Conservation (phyloP, 768 basidiomycete species). For the Boletus reticulatus region DNA sequence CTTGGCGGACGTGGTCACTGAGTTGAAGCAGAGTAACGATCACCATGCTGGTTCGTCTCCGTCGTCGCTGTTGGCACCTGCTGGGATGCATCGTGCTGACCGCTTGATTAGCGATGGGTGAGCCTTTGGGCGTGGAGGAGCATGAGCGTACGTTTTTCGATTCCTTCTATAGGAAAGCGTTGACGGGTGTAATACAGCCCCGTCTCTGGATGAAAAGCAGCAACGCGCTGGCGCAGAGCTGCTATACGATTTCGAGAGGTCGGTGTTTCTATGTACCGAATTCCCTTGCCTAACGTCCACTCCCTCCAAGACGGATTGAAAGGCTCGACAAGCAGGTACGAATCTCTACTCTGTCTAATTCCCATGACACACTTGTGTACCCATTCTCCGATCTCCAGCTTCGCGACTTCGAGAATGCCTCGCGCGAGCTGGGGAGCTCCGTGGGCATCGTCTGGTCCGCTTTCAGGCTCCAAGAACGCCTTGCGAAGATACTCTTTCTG, state of each 20-base stretch:
- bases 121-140: constrained; percentile 37
- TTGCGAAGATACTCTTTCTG: constrained; percentile 46
- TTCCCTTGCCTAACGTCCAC: not conserved
- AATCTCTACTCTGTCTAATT: not conserved
- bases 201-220: constrained; percentile 45
- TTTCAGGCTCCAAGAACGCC: constrained; percentile 46
- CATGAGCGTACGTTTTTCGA: constrained; percentile 31
- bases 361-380: not conserved
- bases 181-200: constrained; percentile 22
- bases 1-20: constrained; percentile 43
- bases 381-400: constrained; percentile 30
- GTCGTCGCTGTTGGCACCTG: not conserved
- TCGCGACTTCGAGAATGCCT: constrained; percentile 53
- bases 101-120: constrained; percentile 21
- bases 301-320: constrained; percentile 37
- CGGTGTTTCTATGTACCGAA: not conserved
- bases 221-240: constrained; percentile 44
- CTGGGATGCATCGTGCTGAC: not conserved
- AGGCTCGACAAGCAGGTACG: constrained; percentile 48
- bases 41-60: constrained; percentile 29
- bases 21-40: constrained; percentile 39
- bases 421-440: constrained; percentile 52
- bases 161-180: not conserved
- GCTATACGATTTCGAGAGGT: constrained; percentile 47
- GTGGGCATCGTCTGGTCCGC: constrained; percentile 55